Evolutionary conservation across 2,329 filamentous ascomycete genomes (phyloP).

Genomic region (Botrytis fragariae): DNA sequence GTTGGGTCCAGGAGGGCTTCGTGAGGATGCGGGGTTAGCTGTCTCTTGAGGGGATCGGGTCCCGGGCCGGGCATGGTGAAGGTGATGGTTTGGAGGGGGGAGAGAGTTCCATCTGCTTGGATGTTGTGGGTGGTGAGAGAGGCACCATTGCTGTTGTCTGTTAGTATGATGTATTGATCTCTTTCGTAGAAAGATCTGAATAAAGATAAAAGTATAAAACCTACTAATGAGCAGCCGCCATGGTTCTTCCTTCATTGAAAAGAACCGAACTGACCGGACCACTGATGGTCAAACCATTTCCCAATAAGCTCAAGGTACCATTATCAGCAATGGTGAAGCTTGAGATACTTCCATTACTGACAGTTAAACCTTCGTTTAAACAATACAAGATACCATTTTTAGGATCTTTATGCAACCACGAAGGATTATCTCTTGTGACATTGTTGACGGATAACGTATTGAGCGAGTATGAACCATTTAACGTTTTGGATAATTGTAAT

Average conservation of each 20-base stretch:
- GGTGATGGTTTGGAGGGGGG: conserved; percentile 42
- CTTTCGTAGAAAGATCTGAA: not conserved
- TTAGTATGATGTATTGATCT: not conserved
- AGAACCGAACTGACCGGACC: conserved; percentile 40
- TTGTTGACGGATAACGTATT: conserved; percentile 26
- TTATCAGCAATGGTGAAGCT: conserved; percentile 38
- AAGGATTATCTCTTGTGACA: conserved; percentile 29
- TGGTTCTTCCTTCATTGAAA: conserved; percentile 44
- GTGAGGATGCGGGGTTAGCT: conserved; percentile 51
- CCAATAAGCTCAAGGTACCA: conserved; percentile 43
- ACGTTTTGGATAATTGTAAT: conserved; percentile 34
- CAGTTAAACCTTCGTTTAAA: conserved; percentile 29
- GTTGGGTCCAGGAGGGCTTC: conserved; percentile 53
- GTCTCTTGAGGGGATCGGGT: conserved; percentile 39
- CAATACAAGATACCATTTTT: conserved; percentile 33
- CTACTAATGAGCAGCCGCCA: conserved; percentile 38
- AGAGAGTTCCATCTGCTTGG: conserved; percentile 17
- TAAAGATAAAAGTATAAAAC: not conserved
- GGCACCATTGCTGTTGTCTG: conserved; percentile 27
- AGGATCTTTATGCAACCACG: conserved; percentile 33
- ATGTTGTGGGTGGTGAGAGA: conserved; percentile 21
- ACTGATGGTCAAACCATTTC: conserved; percentile 42
- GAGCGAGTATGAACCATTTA: conserved; percentile 30
- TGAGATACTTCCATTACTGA: conserved; percentile 27
- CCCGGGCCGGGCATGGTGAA: conserved; percentile 42